Percentiles rank a stretch among this genome's conserved stretches.
Evolutionary conservation across 257 asterid species (phyloP).

Genomic region (Cynanchum wilfordii): DNA sequence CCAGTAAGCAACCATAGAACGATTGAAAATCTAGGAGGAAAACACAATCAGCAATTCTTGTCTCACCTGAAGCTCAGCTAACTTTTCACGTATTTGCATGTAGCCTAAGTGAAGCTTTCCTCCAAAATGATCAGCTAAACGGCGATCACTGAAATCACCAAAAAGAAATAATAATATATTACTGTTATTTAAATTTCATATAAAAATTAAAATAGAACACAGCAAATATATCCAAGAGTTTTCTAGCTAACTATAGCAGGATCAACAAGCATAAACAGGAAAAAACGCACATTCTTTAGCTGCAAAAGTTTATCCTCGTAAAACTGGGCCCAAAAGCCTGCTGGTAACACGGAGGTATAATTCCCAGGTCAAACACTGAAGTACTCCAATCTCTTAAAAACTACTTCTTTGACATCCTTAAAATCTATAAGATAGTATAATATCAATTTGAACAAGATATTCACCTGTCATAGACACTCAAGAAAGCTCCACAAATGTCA

Average conservation of each 20-base stretch:
- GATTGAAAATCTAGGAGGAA: slow-evolving; percentile 6
- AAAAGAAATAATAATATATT: not conserved
- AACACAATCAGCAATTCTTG: not conserved
- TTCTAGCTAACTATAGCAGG: slow-evolving; percentile 53
- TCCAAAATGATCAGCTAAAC: slow-evolving; percentile 99
- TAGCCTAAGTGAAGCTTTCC: slow-evolving; percentile 99
- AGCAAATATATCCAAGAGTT: slow-evolving; percentile 20
- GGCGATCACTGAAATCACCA: slow-evolving; percentile 79
- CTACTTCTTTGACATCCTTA: slow-evolving; percentile 38
- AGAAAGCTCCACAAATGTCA: slow-evolving; percentile 96
- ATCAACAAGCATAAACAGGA: slow-evolving; percentile 59
- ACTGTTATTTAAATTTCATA: slow-evolving; percentile 1
- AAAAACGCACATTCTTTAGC: slow-evolving; percentile 98
- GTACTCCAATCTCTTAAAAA: slow-evolving; percentile 41
- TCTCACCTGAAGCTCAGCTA: slow-evolving; percentile 88
- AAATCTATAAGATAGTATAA: slow-evolving; percentile 13
- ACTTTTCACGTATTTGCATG: slow-evolving; percentile 94
- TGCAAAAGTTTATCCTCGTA: slow-evolving; percentile 94
- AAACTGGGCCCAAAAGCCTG: slow-evolving; percentile 99
- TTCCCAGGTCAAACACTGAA: slow-evolving; percentile 69
- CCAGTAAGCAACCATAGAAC: not conserved
- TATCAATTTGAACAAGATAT: slow-evolving; percentile 14
- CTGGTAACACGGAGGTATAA: slow-evolving; percentile 94
- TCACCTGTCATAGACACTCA: slow-evolving; percentile 93
- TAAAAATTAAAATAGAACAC: slow-evolving; percentile 2